Evolutionary conservation across 345 rosid species (phyloP).

Genomic region (Eucalyptus curtisii): DNA sequence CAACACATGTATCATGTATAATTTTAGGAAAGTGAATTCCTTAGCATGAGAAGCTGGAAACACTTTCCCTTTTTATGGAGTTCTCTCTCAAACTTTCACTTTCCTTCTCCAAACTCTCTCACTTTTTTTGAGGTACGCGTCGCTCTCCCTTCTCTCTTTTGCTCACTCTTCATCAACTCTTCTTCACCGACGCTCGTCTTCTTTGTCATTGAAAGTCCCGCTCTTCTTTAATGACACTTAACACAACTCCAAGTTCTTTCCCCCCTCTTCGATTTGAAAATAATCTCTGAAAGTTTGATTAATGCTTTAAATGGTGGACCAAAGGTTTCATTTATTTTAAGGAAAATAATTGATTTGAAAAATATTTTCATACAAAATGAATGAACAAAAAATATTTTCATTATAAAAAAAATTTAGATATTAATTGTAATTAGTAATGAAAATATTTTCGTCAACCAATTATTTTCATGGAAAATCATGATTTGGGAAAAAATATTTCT

Average conservation of each 20-base stretch:
- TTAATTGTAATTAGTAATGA: too few species aligned
- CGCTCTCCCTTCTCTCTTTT: background rate
- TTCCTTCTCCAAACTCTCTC: accelerated
- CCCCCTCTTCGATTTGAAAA: background rate
- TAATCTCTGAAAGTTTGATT: too few species aligned
- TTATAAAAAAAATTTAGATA: too few species aligned
- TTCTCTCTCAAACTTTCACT: background rate
- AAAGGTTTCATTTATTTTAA: background rate
- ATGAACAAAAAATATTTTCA: too few species aligned
- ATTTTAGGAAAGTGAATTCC: background rate
- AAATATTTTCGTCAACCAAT: too few species aligned
- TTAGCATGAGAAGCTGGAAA: accelerated
- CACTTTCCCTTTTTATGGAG: background rate
- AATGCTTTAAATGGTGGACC: accelerated
- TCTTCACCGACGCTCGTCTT: background rate
- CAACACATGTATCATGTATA: background rate
- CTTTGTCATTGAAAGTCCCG: background rate
- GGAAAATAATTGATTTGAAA: too few species aligned
- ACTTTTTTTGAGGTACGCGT: accelerated
- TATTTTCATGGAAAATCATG: too few species aligned
- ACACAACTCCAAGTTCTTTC: background rate
- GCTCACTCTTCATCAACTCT: background rate
- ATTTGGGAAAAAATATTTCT: too few species aligned
- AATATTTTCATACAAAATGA: background rate
- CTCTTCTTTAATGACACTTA: background rate